Evolutionary conservation across 805 yeast genomes (phyloP).

Genomic region (Alloascoidea africana): DNA sequence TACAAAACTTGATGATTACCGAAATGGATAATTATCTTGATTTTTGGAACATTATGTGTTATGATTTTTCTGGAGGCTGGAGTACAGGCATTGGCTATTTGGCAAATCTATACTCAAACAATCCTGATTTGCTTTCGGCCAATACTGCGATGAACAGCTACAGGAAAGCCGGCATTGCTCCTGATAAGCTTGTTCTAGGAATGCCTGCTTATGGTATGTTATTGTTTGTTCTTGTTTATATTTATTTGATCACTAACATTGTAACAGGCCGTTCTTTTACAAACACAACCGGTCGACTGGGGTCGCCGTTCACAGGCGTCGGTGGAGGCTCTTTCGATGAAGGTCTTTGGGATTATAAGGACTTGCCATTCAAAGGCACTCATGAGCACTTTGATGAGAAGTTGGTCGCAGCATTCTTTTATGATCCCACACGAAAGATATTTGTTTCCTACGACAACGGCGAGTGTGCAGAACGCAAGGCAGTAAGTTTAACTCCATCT

Average conservation of each 20-base stretch:
- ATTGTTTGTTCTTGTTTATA: no score
- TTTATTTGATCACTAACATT: no score
- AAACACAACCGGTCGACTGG: no score
- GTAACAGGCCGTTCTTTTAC: no score
- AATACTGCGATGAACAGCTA: slow-evolving; percentile 33
- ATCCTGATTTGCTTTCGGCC: slow-evolving; percentile 28
- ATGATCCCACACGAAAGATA: slow-evolving; percentile 19
- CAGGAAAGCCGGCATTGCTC: slow-evolving; percentile 23
- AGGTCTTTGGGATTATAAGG: slow-evolving; percentile 39
- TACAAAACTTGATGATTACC: slow-evolving; percentile 26
- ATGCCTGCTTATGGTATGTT: slow-evolving; percentile 73
- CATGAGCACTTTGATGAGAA: slow-evolving; percentile 35
- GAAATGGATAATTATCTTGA: slow-evolving; percentile 43
- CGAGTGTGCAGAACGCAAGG: slow-evolving; percentile 38
- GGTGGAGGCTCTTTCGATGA: slow-evolving; percentile 28
- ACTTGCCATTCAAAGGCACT: slow-evolving; percentile 30
- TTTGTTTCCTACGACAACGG: slow-evolving; percentile 56
- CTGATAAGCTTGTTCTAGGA: slow-evolving; percentile 54
- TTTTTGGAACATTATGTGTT: slow-evolving; percentile 83
- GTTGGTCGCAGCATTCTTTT: slow-evolving; percentile 40
- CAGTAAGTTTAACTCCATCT: slow-evolving; percentile 18
- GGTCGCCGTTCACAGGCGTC: slow-evolving; percentile 26
- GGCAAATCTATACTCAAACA: slow-evolving; percentile 48
- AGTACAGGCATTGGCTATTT: slow-evolving; percentile 46
- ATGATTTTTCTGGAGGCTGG: slow-evolving; percentile 81